These are phyloP conservation scores for Naganishia sp. DNA, from an alignment of 1,284 basidiomycete species.

Conservation along the genomic window DNA sequence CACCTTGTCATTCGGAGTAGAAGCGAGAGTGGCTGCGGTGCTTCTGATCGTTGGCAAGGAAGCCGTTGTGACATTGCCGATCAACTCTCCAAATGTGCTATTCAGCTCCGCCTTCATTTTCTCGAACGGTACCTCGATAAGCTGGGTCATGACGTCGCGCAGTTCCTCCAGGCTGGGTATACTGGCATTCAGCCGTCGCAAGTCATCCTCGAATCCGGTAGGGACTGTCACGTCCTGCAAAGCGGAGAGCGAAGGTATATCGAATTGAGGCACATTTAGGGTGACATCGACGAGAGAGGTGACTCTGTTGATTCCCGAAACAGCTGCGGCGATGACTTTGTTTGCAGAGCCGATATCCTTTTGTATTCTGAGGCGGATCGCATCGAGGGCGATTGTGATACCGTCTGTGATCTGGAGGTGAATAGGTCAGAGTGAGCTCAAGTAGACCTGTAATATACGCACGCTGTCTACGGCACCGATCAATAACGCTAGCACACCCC, in stretches of 20 bases:
- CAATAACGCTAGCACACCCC: constrained; percentile 74
- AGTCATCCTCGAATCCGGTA: constrained; percentile 69
- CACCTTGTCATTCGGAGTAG: constrained; percentile 35
- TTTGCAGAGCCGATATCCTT: constrained; percentile 70
- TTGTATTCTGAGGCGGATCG: constrained; percentile 68
- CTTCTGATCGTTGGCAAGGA: constrained; percentile 71
- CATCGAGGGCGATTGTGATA: constrained; percentile 63
- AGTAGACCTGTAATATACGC: constrained; percentile 42
- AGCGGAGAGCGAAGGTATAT: constrained; percentile 68
- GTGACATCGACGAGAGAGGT: constrained; percentile 65
- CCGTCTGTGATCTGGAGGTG: constrained; percentile 66
- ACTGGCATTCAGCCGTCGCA: constrained; percentile 73
- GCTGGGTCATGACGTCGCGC: constrained; percentile 66
- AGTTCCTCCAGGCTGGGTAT: constrained; percentile 78
- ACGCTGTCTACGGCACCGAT: constrained; percentile 80
- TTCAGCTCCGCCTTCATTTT: constrained; percentile 82
- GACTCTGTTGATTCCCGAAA: constrained; percentile 69
- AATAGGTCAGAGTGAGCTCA: background rate
- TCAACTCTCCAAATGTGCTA: constrained; percentile 67
- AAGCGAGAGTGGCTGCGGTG: constrained; percentile 56
- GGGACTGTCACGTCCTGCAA: constrained; percentile 81
- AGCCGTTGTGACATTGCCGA: constrained; percentile 66
- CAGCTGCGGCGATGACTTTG: constrained; percentile 64
- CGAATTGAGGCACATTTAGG: constrained; percentile 68
- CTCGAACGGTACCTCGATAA: constrained; percentile 83